Base-by-base conservation (phyloP, 768 basidiomycete genomes). In the Mycena leptocephala region DNA sequence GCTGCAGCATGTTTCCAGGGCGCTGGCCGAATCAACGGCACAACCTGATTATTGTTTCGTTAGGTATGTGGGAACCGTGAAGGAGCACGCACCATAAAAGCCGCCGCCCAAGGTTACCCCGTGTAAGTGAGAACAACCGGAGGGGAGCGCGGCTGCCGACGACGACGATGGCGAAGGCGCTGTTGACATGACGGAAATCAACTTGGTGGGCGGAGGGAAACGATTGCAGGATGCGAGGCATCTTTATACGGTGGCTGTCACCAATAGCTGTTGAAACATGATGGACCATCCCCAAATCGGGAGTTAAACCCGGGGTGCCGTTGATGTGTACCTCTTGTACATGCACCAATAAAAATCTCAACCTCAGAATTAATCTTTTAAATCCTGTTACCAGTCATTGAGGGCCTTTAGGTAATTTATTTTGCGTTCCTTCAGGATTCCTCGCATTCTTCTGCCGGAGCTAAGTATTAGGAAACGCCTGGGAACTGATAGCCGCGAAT, bases 91-190 rank as follows among this genome's bases (percentile, higher is more conserved):
- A 56, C 55, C 55, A 28, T 11, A 11, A 56, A 56, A 56, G 55
- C 30, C 55, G 55, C 55, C 55, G 26, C 55, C 10, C 7, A 56
- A 9, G 30, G 30, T 56, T 20, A 56, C 55, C 55, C 55, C 55
- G 18, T 56, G 55, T 56, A 56, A 56, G 55, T 26, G 55, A 56
- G 55, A 56, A 32, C 55, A 56, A 56, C 55, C 55, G 6, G 55
- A 56, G 55, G 55, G 55, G 55, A 56, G 55, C 55, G 55, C 55
- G 55, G 55, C 55, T 56, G 55, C 55, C 26, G 55, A 56, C 55
- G 55, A 11, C 55, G 55, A 56, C 26, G 55, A 56, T 56, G 55
- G 24, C 55, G 55, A 56, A 24, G 55, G 55, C 13, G 55, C 55
- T 56, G 55, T 32, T 56, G 55, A 56, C 55, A 56, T 56, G 55